Evolutionary conservation across 2,329 filamentous ascomycete species (phyloP), one percentile per base, ranked within the genome.

Genomic region (Sarocladium kiliense): DNA sequence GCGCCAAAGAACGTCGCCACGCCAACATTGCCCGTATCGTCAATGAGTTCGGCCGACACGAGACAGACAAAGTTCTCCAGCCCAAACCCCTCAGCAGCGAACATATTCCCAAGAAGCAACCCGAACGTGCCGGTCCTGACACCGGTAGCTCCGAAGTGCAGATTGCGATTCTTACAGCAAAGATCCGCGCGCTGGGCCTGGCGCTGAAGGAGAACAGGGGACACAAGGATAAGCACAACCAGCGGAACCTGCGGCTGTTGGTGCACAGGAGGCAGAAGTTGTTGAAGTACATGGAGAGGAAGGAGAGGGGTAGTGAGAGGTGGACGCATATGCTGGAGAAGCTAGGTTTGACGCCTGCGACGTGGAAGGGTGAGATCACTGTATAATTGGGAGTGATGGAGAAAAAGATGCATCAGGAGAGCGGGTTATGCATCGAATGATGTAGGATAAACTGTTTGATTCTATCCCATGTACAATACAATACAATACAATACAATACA

Each of bases 101-200:
- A 57, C 65, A 74, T 63, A 66, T 72, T 54, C 66, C 63, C 16
- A 66, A 69, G 62, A 16, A 19, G 10, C 71, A 64, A 74, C 74
- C 70, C 56, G 61, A 62, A 25, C 87, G 95, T 30, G 84, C 86
- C n/a, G 94, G 94, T 0, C 88, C 88, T 4, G 94, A 99, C 68
- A 99, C 93, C 1, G 94, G 94, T 34, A 96, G 90, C 64, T 90
- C 90, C 6, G 94, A 99, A 74, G 95, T 99, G n/a, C 94, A 99
- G 77, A 91, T 95, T 61, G 92, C 91, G 45, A 95, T 99, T 63
- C 72, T 99, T 68, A 99, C 94, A 2, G 83, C 91, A 56, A 97
- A 97, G 80, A 99, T 99, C 68, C 80, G 90, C 59, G 85, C 87
- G 23, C 71, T 99, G 51, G 86, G 88, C 16, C 79, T 88, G 62